Evolutionary conservation across 2,329 filamentous ascomycete species (phyloP).

Genomic region (Pleurostoma richardsiae): DNA sequence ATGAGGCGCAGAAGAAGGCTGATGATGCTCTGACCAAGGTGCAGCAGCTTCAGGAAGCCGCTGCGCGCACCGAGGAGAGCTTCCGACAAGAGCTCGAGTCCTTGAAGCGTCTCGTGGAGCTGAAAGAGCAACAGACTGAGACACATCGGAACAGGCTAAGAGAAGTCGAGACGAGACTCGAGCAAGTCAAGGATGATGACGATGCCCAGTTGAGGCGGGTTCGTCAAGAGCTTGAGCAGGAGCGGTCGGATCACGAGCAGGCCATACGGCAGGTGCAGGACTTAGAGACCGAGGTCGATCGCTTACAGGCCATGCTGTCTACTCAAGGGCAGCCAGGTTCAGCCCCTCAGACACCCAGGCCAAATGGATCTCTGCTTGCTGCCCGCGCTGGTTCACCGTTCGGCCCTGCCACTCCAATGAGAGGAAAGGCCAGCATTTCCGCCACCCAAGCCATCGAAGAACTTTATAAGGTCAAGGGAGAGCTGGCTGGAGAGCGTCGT

Average conservation of each 20-base stretch:
- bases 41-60: constrained; percentile 80
- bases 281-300: constrained; percentile 49
- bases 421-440: constrained; percentile 50
- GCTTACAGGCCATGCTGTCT: constrained; percentile 44
- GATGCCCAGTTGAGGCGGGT: constrained; percentile 54
- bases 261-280: constrained; percentile 44
- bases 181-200: constrained; percentile 62
- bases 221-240: constrained; percentile 52
- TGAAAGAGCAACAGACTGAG: constrained; percentile 71
- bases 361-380: constrained; percentile 47
- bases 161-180: constrained; percentile 59
- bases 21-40: constrained; percentile 79
- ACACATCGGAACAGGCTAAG: constrained; percentile 66
- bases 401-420: constrained; percentile 53
- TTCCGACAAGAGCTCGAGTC: constrained; percentile 84
- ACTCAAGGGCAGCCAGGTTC: constrained; percentile 37
- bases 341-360: constrained; percentile 54
- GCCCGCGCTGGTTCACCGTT: constrained; percentile 56
- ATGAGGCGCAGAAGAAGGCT: constrained; percentile 79
- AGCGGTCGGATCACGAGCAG: constrained; percentile 39
- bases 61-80: constrained; percentile 75
- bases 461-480: constrained; percentile 62
- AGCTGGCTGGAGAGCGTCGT: constrained; percentile 69
- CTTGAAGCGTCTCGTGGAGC: constrained; percentile 72
- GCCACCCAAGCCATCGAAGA: constrained; percentile 61